phyloP scores from a whole-genome alignment of 2,329 filamentous ascomycete species.

The Chaetomium strumarium region DNA sequence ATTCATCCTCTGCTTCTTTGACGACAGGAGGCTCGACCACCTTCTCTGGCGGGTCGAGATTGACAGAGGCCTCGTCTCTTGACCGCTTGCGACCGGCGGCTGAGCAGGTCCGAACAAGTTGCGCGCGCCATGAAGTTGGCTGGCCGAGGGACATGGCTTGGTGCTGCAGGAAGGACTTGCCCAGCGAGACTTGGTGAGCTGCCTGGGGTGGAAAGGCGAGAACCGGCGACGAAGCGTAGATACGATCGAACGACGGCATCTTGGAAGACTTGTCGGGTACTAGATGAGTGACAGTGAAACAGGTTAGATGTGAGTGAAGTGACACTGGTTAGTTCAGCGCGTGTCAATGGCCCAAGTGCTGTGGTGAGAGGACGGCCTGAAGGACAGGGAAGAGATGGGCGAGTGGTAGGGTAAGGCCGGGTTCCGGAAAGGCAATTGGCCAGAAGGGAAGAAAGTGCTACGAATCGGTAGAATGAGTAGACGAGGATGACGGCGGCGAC shows the following conservation, averaged over 20 bases:
- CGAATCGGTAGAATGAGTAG: background rate
- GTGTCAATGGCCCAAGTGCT: conserved; percentile 11
- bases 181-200: conserved; percentile 37
- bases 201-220: conserved; percentile 42
- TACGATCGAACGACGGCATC: conserved; percentile 42
- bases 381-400: background rate
- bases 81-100: conserved; percentile 69
- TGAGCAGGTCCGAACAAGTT: conserved; percentile 26
- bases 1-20: conserved; percentile 56
- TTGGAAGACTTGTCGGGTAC: conserved; percentile 25
- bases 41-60: conserved; percentile 55
- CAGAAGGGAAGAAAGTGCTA: conserved; percentile 13
- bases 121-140: conserved; percentile 31
- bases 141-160: conserved; percentile 33
- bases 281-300: conserved; percentile 26
- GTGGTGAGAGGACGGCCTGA: conserved; percentile 3
- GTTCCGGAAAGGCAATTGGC: conserved; percentile 19
- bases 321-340: conserved; percentile 23
- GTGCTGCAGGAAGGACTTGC: conserved; percentile 36
- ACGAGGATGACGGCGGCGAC: conserved; percentile 1
- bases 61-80: conserved; percentile 64
- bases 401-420: conserved; percentile 17
- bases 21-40: conserved; percentile 38
- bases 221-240: conserved; percentile 41
- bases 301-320: conserved; percentile 24